These are phyloP conservation scores for Drosera capensis DNA, from an alignment of 148 eudicot species.

Conservation along the genomic window DNA sequence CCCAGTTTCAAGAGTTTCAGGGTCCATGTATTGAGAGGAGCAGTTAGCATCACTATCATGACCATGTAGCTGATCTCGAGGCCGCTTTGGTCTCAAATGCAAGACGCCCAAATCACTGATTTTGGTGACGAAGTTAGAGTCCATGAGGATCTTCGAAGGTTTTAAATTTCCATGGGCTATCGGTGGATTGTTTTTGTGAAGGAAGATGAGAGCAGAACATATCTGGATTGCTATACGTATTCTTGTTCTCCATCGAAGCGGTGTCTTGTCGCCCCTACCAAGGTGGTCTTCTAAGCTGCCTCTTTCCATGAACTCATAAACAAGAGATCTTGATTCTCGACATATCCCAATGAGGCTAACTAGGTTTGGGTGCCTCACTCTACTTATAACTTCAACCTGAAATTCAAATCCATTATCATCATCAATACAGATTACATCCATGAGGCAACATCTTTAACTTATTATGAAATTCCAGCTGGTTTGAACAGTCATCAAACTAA, in stretches of 20 bases:
- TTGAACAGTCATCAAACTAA: too few species aligned
- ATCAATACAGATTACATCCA: too few species aligned
- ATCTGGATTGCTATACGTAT: constrained; percentile 47
- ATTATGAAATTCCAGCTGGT: too few species aligned
- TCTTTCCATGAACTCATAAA: constrained; percentile 62
- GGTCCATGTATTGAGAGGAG: constrained; percentile 61
- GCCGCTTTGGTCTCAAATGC: too few species aligned
- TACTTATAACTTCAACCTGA: constrained; percentile 53
- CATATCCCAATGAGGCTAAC: constrained; percentile 55
- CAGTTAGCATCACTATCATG: too few species aligned
- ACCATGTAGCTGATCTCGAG: too few species aligned
- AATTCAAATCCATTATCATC: too few species aligned
- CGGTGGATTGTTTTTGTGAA: constrained; percentile 42
- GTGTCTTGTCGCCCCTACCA: constrained; percentile 17
- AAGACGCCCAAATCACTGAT: constrained; percentile 35
- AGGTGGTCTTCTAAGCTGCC: constrained; percentile 73
- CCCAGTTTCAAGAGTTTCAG: constrained; percentile 37
- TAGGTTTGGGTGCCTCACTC: constrained; percentile 77
- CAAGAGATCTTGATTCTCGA: constrained; percentile 58
- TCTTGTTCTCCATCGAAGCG: constrained; percentile 67
- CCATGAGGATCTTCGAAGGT: constrained; percentile 60
- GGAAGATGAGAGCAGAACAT: constrained; percentile 69
- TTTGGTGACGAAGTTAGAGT: constrained; percentile 50
- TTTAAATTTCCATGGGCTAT: constrained; percentile 63
- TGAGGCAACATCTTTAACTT: too few species aligned